Conservation (phyloP, 805 yeast genomes). For the Grigorovia yakushimaensis region DNA sequence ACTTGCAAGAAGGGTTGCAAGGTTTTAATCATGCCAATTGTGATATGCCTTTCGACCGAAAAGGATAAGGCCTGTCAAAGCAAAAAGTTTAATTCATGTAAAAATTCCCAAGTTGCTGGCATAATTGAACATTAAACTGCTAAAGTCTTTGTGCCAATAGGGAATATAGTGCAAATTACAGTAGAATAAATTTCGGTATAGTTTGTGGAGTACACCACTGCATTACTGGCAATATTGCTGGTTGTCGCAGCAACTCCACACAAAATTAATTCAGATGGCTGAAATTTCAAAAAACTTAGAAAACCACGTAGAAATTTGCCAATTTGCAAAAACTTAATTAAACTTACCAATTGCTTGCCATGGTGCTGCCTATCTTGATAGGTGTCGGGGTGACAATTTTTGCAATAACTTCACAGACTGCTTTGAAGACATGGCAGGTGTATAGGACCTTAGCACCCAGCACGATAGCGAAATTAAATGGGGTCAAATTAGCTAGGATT, state of each 20-base stretch:
- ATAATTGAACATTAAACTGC: no score
- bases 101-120: no score
- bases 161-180: no score
- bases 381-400: conserved; percentile 23
- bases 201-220: no score
- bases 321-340: no score
- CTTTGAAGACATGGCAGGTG: conserved; percentile 24
- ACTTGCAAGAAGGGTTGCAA: no score
- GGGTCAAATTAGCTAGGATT: conserved; percentile 9
- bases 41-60: no score
- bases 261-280: not conserved
- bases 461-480: conserved; percentile 23
- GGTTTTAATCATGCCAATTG: no score
- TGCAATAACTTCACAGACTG: conserved; percentile 22
- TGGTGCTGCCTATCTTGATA: conserved; percentile 27
- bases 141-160: no score
- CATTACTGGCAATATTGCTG: not conserved
- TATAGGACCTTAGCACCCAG: conserved; percentile 21
- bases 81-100: no score
- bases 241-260: not conserved
- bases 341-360: conserved; percentile 3
- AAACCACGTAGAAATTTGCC: not conserved
- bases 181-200: no score
- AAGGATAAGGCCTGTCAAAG: no score
- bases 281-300: not conserved